These are phyloP conservation scores for Penicillium nordicum DNA, from an alignment of 2,329 filamentous ascomycete genomes.

Conservation along the genomic window DNA sequence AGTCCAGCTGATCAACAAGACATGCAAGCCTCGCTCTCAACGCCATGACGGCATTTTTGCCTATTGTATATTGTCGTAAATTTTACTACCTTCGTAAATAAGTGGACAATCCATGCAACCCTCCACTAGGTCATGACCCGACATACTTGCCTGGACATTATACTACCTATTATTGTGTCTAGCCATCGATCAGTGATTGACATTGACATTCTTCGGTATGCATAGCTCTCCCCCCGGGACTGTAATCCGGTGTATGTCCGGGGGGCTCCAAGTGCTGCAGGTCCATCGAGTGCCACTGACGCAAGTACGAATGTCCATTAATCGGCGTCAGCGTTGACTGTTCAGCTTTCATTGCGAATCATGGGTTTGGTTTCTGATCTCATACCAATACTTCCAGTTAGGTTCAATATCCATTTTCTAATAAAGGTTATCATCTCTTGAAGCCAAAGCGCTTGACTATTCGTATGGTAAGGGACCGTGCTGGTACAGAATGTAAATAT, in stretches of 20 bases:
- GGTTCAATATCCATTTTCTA: background rate
- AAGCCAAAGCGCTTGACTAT: background rate
- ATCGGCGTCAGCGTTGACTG: background rate
- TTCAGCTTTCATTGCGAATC: background rate
- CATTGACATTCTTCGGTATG: slow-evolving; percentile 7
- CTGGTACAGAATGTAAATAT: background rate
- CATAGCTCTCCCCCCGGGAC: background rate
- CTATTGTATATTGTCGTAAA: background rate
- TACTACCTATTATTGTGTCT: background rate
- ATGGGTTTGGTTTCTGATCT: background rate
- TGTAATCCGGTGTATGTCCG: background rate
- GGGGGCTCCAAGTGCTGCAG: background rate
- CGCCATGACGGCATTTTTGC: background rate
- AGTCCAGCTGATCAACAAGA: background rate
- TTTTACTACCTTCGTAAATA: background rate
- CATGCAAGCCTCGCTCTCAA: slow-evolving; percentile 13
- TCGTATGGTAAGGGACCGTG: background rate
- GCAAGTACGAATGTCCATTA: background rate
- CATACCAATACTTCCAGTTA: background rate
- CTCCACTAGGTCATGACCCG: slow-evolving; percentile 4
- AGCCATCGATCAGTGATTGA: background rate
- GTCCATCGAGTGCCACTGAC: background rate
- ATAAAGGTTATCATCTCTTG: background rate
- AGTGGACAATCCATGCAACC: slow-evolving; percentile 2
- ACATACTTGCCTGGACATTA: slow-evolving; percentile 9